A percentile compares a stretch with the other conserved stretches of the same genome.
phyloP scores from a whole-genome alignment of 805 yeast species.

The Metschnikowia orientalis region DNA sequence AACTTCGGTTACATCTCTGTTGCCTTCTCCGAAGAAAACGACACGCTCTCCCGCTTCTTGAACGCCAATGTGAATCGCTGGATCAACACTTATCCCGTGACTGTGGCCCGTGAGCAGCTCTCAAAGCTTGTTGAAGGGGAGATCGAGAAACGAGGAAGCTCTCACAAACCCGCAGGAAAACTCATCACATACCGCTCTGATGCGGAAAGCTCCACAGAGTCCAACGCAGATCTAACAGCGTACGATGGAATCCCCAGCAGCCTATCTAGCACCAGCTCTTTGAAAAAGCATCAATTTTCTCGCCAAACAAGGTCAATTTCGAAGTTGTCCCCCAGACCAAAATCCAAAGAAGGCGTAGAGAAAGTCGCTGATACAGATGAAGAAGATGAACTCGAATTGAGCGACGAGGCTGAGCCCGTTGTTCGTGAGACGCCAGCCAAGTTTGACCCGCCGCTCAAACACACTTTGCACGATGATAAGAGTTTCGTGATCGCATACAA shows the following conservation, averaged over 20 bases:
- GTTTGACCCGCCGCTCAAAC: slow-evolving; percentile 45
- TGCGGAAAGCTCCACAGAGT: background rate
- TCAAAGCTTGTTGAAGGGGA: slow-evolving; percentile 5
- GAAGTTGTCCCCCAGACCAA: slow-evolving; percentile 4
- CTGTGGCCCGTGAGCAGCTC: slow-evolving; percentile 2
- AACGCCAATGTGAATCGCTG: background rate
- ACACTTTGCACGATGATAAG: slow-evolving; percentile 51
- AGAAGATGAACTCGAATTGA: slow-evolving; percentile 3
- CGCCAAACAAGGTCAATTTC: slow-evolving; percentile 3
- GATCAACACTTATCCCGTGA: slow-evolving; percentile 1
- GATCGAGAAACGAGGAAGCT: slow-evolving; percentile 7
- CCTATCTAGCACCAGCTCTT: background rate
- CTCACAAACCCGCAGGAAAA: slow-evolving; percentile 3
- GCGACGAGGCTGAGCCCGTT: slow-evolving; percentile 3
- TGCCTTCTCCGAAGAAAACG: slow-evolving; percentile 4
- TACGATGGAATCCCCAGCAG: too few species aligned
- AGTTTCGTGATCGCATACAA: slow-evolving; percentile 54
- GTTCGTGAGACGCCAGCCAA: slow-evolving; percentile 28
- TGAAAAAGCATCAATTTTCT: background rate
- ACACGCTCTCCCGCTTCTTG: slow-evolving; percentile 4
- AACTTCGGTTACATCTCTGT: slow-evolving; percentile 14
- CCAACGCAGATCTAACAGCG: background rate
- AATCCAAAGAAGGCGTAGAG: too few species aligned
- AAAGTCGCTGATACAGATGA: slow-evolving; percentile 5
- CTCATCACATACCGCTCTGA: background rate